phyloP scores from a whole-genome alignment of 169 alveolate genomes.

The Neospora caninum region DNA sequence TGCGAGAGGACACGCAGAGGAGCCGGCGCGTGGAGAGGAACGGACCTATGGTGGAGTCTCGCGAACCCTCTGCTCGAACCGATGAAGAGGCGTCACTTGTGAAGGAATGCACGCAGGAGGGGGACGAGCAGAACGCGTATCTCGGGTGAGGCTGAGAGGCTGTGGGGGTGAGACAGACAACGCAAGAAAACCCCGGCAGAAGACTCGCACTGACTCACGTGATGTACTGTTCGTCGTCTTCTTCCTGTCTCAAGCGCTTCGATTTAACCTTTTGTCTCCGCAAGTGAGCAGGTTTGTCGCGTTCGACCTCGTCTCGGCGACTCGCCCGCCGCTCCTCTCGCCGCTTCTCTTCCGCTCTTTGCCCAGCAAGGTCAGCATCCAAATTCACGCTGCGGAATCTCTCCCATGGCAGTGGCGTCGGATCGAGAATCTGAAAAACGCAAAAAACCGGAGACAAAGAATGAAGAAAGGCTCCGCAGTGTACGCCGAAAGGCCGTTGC shows the following conservation, averaged over 20 bases:
- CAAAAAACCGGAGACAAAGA: neutral
- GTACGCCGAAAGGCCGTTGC: too few species aligned
- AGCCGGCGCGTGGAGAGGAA: too few species aligned
- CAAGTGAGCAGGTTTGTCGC: conserved; percentile 59
- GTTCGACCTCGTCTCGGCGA: neutral
- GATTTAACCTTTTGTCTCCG: conserved; percentile 36
- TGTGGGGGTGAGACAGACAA: too few species aligned
- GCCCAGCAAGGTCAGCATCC: neutral
- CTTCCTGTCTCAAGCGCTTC: conserved; percentile 56
- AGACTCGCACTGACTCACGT: neutral
- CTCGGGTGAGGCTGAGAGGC: too few species aligned
- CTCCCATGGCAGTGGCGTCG: neutral
- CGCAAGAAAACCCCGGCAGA: too few species aligned
- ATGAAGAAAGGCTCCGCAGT: too few species aligned
- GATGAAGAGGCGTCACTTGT: too few species aligned
- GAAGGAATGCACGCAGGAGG: too few species aligned
- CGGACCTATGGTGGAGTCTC: too few species aligned
- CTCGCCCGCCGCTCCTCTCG: neutral
- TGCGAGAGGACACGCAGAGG: neutral
- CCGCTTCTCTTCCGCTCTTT: neutral
- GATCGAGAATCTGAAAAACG: neutral
- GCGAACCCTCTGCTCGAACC: too few species aligned
- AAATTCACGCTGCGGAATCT: neutral
- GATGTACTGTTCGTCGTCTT: conserved; percentile 37
- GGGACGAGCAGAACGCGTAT: too few species aligned